These are phyloP conservation scores for Termitomyces sp. DNA, from an alignment of 768 basidiomycete genomes.

Conservation along the genomic window DNA sequence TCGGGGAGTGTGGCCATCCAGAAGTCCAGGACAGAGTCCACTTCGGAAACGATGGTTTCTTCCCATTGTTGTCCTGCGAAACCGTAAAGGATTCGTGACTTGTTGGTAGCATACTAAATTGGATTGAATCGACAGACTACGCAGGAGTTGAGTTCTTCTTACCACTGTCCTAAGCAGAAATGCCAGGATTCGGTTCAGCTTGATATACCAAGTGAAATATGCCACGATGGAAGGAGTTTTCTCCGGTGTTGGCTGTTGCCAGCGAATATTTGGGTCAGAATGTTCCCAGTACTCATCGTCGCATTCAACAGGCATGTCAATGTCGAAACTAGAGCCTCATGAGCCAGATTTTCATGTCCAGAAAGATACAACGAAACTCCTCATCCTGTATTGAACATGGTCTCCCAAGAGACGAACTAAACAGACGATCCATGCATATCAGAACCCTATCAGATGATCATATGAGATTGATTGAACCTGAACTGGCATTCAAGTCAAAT, in stretches of 20 bases:
- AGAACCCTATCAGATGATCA: slow-evolving; percentile 37
- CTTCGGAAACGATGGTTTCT: slow-evolving; percentile 58
- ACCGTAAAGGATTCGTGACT: slow-evolving; percentile 59
- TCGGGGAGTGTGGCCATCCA: slow-evolving; percentile 65
- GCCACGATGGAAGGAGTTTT: slow-evolving; percentile 50
- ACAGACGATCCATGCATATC: slow-evolving; percentile 43
- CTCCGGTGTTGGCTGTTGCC: slow-evolving; percentile 54
- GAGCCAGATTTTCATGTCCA: neutral
- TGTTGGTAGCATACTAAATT: slow-evolving; percentile 75
- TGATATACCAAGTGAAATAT: slow-evolving; percentile 50
- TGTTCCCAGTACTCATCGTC: slow-evolving; percentile 74
- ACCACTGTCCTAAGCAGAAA: slow-evolving; percentile 63
- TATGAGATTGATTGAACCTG: neutral
- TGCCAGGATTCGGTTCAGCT: slow-evolving; percentile 60
- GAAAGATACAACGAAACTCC: slow-evolving; percentile 43
- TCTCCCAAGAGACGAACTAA: slow-evolving; percentile 55
- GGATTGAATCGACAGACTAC: neutral
- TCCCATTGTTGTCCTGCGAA: slow-evolving; percentile 61
- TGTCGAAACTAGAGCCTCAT: slow-evolving; percentile 50
- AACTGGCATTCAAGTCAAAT: neutral
- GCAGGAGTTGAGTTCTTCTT: slow-evolving; percentile 24
- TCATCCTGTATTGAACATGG: slow-evolving; percentile 78
- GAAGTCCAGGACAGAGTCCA: slow-evolving; percentile 64
- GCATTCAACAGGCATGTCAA: slow-evolving; percentile 61
- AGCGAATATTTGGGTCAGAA: slow-evolving; percentile 49